phyloP scores from a whole-genome alignment of 1,284 basidiomycete species.

The Coniferiporia weirii region DNA sequence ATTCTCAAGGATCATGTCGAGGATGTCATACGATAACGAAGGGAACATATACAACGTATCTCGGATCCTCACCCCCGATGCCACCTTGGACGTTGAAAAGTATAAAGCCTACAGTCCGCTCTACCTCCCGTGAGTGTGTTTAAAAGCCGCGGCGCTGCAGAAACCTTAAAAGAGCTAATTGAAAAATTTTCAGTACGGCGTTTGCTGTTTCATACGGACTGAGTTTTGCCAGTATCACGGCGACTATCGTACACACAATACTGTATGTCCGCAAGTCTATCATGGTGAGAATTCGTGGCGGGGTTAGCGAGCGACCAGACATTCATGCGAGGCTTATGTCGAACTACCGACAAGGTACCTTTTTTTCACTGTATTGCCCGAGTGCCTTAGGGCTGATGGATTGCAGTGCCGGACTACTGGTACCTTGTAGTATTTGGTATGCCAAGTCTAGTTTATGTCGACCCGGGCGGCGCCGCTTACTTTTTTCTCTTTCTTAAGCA shows the following conservation, averaged over 20 bases:
- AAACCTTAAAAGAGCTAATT: background rate
- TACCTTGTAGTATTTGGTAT: slow-evolving; percentile 44
- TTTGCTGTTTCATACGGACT: slow-evolving; percentile 64
- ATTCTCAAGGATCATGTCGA: slow-evolving; percentile 39
- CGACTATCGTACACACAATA: slow-evolving; percentile 69
- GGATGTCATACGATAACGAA: slow-evolving; percentile 52
- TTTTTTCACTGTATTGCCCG: background rate
- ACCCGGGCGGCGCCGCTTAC: background rate
- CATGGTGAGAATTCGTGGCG: slow-evolving; percentile 56
- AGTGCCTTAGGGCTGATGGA: background rate
- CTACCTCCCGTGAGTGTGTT: slow-evolving; percentile 44
- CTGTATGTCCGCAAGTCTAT: slow-evolving; percentile 83
- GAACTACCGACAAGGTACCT: slow-evolving; percentile 50
- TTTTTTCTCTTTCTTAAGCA: background rate
- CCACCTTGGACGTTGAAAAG: slow-evolving; percentile 45
- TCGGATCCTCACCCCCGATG: slow-evolving; percentile 45
- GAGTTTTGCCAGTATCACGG: slow-evolving; percentile 55
- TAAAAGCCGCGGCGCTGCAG: background rate
- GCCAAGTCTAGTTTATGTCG: slow-evolving; percentile 23
- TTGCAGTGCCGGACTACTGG: slow-evolving; percentile 68
- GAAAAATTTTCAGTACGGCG: slow-evolving; percentile 31
- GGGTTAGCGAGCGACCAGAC: slow-evolving; percentile 74
- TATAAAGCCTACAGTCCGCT: slow-evolving; percentile 56
- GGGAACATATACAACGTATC: slow-evolving; percentile 53
- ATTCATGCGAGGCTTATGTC: slow-evolving; percentile 84